A percentile compares a stretch with the other conserved stretches of the same genome.
phyloP scores from a whole-genome alignment of 441 rosid species.

The Melastoma candidum region DNA sequence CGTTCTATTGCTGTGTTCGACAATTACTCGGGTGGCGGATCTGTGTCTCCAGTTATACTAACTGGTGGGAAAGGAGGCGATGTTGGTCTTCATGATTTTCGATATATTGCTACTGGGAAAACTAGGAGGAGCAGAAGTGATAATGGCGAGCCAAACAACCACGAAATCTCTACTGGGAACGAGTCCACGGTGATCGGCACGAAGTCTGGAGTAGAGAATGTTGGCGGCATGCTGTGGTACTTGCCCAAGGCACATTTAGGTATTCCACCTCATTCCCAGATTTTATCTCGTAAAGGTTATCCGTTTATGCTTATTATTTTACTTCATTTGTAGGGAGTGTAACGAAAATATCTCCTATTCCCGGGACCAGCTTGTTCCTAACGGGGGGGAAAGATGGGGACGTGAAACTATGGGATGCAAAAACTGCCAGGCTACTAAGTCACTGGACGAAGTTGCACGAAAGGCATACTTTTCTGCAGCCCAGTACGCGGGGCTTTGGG shows the following conservation, averaged over 20 bases:
- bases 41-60: constrained; percentile 82
- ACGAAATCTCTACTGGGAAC: constrained; percentile 26
- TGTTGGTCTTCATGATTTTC: constrained; percentile 88
- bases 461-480: constrained; percentile 72
- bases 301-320: constrained; percentile 10
- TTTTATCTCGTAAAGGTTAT: constrained; percentile 3
- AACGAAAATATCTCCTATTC: constrained; percentile 71
- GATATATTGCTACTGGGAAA: constrained; percentile 85
- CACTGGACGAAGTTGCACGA: constrained; percentile 96
- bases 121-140: constrained; percentile 57
- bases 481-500: constrained; percentile 83
- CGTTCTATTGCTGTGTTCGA: constrained; percentile 83
- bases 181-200: constrained; percentile 20
- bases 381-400: constrained; percentile 99
- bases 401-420: constrained; percentile 96
- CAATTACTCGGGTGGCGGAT: constrained; percentile 84
- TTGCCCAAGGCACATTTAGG: constrained; percentile 97
- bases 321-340: constrained; percentile 51
- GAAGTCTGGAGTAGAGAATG: constrained; percentile 46
- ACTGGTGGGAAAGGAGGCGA: constrained; percentile 94
- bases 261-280: constrained; percentile 15
- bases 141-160: constrained; percentile 27
- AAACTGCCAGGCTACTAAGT: constrained; percentile 59
- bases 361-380: constrained; percentile 78
- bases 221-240: constrained; percentile 93